Conservation (phyloP, 164 flowering plant species). For the Magnolia kwangsiensis region DNA sequence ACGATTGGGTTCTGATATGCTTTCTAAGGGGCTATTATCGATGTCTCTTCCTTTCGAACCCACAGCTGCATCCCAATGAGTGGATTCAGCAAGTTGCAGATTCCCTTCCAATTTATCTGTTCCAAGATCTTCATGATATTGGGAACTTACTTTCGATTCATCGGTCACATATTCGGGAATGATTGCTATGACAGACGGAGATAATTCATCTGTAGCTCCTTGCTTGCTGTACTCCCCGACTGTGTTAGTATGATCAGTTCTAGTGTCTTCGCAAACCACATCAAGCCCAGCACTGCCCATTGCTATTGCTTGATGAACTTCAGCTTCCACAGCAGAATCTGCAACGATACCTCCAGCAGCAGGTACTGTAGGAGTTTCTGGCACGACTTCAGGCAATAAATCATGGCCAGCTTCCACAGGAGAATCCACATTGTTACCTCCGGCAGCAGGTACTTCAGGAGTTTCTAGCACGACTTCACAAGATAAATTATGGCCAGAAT, state of each 20-base stretch:
- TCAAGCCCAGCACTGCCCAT: neutral
- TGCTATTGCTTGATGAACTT: constrained; percentile 8
- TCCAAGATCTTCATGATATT: neutral
- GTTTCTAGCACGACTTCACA: neutral
- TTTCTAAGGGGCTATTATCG: neutral
- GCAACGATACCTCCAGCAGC: constrained; percentile 2
- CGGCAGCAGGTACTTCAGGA: neutral
- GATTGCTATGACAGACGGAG: neutral
- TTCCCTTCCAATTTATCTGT: constrained; percentile 4
- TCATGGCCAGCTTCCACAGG: neutral
- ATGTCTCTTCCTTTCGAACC: constrained; percentile 11
- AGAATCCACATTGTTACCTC: constrained; percentile 8
- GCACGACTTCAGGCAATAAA: neutral
- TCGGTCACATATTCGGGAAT: constrained; percentile 14
- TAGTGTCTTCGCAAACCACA: constrained; percentile 9
- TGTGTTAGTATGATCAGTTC: constrained; percentile 12
- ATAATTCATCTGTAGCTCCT: constrained; percentile 9
- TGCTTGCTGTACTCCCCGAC: neutral
- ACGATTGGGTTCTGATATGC: neutral
- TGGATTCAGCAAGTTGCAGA: neutral
- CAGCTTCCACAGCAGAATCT: constrained; percentile 12
- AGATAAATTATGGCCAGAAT: neutral
- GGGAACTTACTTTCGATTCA: neutral
- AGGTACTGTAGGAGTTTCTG: neutral
- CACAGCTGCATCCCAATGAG: constrained; percentile 1